A percentile compares a stretch with the other conserved stretches of the same genome.
These are phyloP conservation scores for Rhodosporidiobolus odoratus DNA, from an alignment of 768 basidiomycete species.

Conservation along the genomic window DNA sequence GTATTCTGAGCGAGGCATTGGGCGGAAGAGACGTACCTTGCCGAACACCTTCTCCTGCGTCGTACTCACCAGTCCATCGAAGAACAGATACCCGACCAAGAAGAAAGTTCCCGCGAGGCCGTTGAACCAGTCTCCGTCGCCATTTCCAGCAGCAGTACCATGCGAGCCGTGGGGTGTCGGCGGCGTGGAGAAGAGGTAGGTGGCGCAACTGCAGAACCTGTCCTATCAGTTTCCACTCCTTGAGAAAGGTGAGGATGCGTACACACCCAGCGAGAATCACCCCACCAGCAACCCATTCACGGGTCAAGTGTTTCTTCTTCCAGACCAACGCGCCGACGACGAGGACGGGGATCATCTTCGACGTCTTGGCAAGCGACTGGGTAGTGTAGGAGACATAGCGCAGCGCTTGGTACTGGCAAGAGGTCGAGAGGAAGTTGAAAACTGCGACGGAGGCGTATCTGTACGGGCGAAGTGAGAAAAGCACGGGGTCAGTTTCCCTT, in stretches of 20 bases:
- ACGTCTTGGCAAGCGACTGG: conserved; percentile 40
- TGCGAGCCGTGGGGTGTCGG: conserved; percentile 14
- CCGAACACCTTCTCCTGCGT: conserved; percentile 42
- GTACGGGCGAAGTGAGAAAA: too few relatives aligned
- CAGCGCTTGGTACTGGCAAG: conserved; percentile 41
- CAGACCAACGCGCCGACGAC: conserved; percentile 38
- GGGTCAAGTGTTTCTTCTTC: conserved; percentile 31
- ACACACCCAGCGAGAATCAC: conserved; percentile 36
- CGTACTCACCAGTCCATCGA: conserved; percentile 41
- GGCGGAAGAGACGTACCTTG: conserved; percentile 15
- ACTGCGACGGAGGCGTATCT: conserved; percentile 37
- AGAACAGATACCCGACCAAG: conserved; percentile 39
- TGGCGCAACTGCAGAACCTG: conserved; percentile 18
- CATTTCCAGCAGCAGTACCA: background rate
- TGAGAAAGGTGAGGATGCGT: fast-evolving
- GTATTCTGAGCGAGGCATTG: background rate
- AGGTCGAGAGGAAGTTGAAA: conserved; percentile 39
- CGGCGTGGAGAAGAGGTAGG: conserved; percentile 38
- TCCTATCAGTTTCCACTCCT: background rate
- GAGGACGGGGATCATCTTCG: conserved; percentile 43
- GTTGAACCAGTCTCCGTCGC: background rate
- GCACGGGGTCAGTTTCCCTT: background rate
- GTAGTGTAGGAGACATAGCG: conserved; percentile 36
- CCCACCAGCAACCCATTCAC: conserved; percentile 38
- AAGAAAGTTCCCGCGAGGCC: conserved; percentile 28